A percentile compares a stretch with the other conserved stretches of the same genome.
These are phyloP conservation scores for Scheffersomyces coipomensis DNA, from an alignment of 805 yeast genomes.

Conservation along the genomic window DNA sequence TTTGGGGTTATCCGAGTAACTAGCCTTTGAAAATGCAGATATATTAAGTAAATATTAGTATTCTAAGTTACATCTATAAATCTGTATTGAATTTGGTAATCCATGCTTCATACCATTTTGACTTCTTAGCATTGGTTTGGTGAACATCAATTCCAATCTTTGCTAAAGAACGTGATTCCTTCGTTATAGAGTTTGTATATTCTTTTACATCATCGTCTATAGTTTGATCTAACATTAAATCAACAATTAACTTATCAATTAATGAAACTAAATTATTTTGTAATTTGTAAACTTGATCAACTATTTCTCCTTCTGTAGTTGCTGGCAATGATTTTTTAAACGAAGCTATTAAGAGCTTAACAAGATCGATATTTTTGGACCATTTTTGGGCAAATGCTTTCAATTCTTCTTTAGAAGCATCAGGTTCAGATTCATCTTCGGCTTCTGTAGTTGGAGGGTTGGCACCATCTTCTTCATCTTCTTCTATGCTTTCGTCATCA, in stretches of 20 bases:
- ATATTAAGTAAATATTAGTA: no score
- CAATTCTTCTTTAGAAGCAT: slow-evolving; percentile 24
- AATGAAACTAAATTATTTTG: slow-evolving; percentile 43
- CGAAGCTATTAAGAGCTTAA: slow-evolving; percentile 58
- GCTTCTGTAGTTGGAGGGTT: slow-evolving; percentile 20
- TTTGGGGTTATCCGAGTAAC: slow-evolving; percentile 29
- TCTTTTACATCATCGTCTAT: slow-evolving; percentile 34
- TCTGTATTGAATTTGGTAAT: slow-evolving; percentile 34
- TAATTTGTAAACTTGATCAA: slow-evolving; percentile 47
- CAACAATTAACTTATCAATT: slow-evolving; percentile 60
- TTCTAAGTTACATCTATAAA: no score
- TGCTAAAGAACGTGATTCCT: slow-evolving; percentile 28
- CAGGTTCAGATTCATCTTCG: slow-evolving; percentile 8
- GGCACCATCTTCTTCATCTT: slow-evolving; percentile 19
- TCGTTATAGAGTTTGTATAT: slow-evolving; percentile 21
- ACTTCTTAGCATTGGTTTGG: slow-evolving; percentile 47
- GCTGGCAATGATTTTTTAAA: slow-evolving; percentile 57
- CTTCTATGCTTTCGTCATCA: slow-evolving; percentile 32
- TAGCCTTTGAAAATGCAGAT: slow-evolving; percentile 1
- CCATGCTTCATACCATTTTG: slow-evolving; percentile 62
- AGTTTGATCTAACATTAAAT: slow-evolving; percentile 48
- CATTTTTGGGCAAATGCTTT: slow-evolving; percentile 45
- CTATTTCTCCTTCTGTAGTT: slow-evolving; percentile 35
- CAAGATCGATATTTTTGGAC: slow-evolving; percentile 52
- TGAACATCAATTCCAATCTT: slow-evolving; percentile 46